Evolutionary conservation across 2,329 filamentous ascomycete genomes (phyloP).

Genomic region (Taxawa tesnikishii): DNA sequence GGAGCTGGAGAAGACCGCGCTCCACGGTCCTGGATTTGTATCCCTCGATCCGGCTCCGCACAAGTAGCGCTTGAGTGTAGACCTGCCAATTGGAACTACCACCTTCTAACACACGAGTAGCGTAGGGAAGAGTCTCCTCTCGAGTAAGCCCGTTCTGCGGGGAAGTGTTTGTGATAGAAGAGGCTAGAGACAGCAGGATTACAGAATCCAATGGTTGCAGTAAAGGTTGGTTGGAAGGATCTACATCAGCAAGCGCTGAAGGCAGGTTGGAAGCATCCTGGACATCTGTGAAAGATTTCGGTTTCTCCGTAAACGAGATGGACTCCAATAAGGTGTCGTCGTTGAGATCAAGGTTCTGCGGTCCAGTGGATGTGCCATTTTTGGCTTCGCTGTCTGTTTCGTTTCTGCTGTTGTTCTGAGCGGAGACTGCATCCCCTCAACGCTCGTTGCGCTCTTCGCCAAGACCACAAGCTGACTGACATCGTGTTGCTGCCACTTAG

Average conservation of each 20-base stretch:
- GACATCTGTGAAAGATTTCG: slow-evolving; percentile 21
- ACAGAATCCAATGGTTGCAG: slow-evolving; percentile 78
- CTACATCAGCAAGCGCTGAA: slow-evolving; percentile 47
- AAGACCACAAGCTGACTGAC: slow-evolving; percentile 84
- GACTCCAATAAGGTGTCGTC: slow-evolving; percentile 87
- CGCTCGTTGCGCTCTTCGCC: slow-evolving; percentile 54
- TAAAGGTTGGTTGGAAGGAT: slow-evolving; percentile 70
- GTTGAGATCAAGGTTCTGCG: slow-evolving; percentile 61
- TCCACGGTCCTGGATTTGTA: slow-evolving; percentile 81
- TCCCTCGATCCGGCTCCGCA: slow-evolving; percentile 80
- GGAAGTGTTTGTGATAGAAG: slow-evolving; percentile 81
- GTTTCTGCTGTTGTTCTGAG: slow-evolving; percentile 2
- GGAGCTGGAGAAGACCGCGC: slow-evolving; percentile 78
- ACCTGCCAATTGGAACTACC: slow-evolving; percentile 96
- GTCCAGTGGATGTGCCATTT: slow-evolving; percentile 4
- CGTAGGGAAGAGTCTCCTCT: slow-evolving; percentile 90
- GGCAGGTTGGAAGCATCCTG: slow-evolving; percentile 44
- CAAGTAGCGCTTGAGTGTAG: slow-evolving; percentile 84
- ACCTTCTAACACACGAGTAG: slow-evolving; percentile 73
- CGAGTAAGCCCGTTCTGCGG: slow-evolving; percentile 74
- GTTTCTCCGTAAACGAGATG: slow-evolving; percentile 60
- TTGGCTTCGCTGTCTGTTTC: slow-evolving; percentile 2
- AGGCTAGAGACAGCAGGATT: slow-evolving; percentile 65
- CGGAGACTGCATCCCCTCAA: not conserved
- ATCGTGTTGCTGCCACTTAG: slow-evolving; percentile 65